Evolutionary conservation across 108 stramenopile species (phyloP), one percentile per base, ranked within the genome.

Genomic region (Fragilaria crotonensis): DNA sequence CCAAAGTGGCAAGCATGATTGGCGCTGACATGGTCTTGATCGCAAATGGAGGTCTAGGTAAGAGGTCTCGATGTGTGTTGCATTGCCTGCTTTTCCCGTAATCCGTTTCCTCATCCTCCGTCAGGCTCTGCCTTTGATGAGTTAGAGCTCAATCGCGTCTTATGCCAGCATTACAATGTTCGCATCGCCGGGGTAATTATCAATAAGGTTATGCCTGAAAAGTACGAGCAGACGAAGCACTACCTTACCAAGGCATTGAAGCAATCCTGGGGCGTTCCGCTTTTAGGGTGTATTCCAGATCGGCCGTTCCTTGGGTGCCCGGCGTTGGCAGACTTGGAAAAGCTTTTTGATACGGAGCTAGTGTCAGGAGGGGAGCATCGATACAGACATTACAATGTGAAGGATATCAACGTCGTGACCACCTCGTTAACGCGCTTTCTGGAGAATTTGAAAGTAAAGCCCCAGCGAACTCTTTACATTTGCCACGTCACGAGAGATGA

Each of bases 401-500:
- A 77, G 4, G 84, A 86, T 46, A 71, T 81, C 19, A 79, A 76
- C 45, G 56, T 85, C 30, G 85, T 91, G 29, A 83, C 87, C n/a
- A 91, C 87, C 22, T 75, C 71, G 29, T 66, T 88, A 7, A 68
- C 81, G 17, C 71, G 87, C 1, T 96, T 98, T 58, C 66, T 98
- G 62, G 76, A 89, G 54, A 95, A 96, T 63, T 72, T 96, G 30
- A 55, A 90, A 11, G 57, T 70, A 5, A 89, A 89, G 66, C 77
- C 64, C 5, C 41, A 76, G 2, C 71, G 90, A 22, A 96, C 95
- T 33, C 70, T 96, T 25, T 98, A 94, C 62, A 77, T 98, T 50
- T 95, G 94, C 53, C 97, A 98, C 64, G 81, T 78, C 17, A 90
- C 94, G 18, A 70, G 97, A 33, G 64, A 84, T 52, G 96, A 97